Evolutionary conservation across 208 protist species (phyloP).

Genomic region (Borovskyia barvae): DNA sequence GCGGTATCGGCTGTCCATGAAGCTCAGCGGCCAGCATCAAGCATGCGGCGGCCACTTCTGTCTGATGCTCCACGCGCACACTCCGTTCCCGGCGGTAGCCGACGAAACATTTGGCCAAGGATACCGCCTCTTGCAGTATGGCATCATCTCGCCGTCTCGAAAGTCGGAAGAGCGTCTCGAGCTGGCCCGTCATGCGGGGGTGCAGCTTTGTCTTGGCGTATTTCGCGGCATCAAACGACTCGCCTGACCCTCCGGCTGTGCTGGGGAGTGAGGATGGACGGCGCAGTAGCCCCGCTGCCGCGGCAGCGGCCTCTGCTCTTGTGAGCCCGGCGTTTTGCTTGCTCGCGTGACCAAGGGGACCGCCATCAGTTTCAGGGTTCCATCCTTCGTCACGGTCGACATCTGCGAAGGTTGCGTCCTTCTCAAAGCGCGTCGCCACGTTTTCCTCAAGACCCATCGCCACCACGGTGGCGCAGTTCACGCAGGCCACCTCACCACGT

Average conservation of each 20-base stretch:
- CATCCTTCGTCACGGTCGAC: conserved; percentile 43
- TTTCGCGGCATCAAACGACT: conserved; percentile 14
- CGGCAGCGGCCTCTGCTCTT: conserved; percentile 32
- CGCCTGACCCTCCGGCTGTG: neutral
- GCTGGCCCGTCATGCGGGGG: conserved; percentile 36
- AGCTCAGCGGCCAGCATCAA: conserved; percentile 68
- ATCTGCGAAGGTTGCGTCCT: conserved; percentile 70
- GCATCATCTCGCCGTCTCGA: conserved; percentile 33
- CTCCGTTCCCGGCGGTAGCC: conserved; percentile 50
- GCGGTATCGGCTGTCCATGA: conserved; percentile 48
- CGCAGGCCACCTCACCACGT: conserved; percentile 78
- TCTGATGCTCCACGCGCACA: conserved; percentile 42
- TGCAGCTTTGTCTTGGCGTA: conserved; percentile 46
- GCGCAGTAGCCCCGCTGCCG: conserved; percentile 29
- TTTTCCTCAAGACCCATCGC: conserved; percentile 83
- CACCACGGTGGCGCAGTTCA: conserved; percentile 68
- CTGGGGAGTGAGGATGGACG: neutral
- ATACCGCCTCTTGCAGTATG: conserved; percentile 38
- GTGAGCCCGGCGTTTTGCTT: conserved; percentile 16
- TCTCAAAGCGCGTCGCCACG: conserved; percentile 55
- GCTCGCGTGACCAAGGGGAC: conserved; percentile 9
- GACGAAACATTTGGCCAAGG: conserved; percentile 50
- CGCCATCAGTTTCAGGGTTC: neutral
- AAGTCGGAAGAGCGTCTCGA: conserved; percentile 56
- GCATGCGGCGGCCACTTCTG: conserved; percentile 63